These are phyloP conservation scores for Ceratocystis cubensis DNA, from an alignment of 2,329 filamentous ascomycete genomes.

Conservation along the genomic window DNA sequence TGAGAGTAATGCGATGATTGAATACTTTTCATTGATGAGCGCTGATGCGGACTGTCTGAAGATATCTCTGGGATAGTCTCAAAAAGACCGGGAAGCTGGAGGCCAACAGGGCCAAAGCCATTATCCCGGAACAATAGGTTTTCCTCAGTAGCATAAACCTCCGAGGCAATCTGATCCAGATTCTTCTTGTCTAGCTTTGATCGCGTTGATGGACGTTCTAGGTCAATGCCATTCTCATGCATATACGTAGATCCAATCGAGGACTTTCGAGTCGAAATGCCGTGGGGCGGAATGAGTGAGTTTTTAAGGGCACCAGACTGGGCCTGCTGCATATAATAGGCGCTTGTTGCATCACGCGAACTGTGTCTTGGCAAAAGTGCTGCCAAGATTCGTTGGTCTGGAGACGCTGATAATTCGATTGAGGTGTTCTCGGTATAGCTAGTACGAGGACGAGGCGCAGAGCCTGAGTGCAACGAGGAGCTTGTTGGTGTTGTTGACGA, in stretches of 20 bases:
- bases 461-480: conserved; percentile 33
- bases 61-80: conserved; percentile 22
- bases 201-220: neutral
- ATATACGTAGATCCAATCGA: neutral
- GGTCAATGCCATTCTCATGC: neutral
- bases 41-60: conserved; percentile 17
- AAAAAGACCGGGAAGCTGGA: conserved; percentile 28
- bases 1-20: neutral
- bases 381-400: conserved; percentile 18
- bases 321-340: conserved; percentile 20
- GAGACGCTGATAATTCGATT: conserved; percentile 29
- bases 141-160: conserved; percentile 26
- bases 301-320: conserved; percentile 16
- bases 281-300: conserved; percentile 1
- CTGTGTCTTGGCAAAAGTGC: conserved; percentile 22
- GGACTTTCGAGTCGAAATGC: neutral
- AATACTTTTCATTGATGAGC: conserved; percentile 9
- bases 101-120: conserved; percentile 28
- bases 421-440: conserved; percentile 36
- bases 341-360: conserved; percentile 20
- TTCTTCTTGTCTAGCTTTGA: conserved; percentile 10
- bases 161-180: conserved; percentile 15
- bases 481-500: conserved; percentile 33
- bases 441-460: conserved; percentile 31
- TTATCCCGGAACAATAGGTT: conserved; percentile 29